Evolutionary conservation across 2,329 filamentous ascomycete genomes (phyloP), one percentile per base, ranked within the genome.

Genomic region (Colletotrichum chrysophilum): DNA sequence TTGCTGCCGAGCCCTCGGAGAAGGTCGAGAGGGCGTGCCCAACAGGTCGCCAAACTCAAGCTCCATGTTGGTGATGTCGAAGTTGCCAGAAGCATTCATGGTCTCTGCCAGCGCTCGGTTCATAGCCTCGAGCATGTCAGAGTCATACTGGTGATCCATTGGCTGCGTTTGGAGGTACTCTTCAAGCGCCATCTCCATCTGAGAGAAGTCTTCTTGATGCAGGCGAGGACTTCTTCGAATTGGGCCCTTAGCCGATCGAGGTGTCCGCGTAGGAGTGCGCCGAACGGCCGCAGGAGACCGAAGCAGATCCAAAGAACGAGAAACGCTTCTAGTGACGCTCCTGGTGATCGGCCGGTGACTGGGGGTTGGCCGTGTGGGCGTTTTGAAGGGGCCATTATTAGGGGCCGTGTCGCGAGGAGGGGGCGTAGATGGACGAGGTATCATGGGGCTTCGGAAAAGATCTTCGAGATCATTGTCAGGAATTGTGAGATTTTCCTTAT

Each of bases 371-470:
- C 89, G 89, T 2, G 91, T 91, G 2, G 92, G 91, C 4, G 92
- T 93, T 82, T 92, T 93, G 82, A 92, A 91, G 3, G 84, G 82
- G 6, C 83, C 85, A 48, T 85, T 84, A 66, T 86, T 87, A 43
- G 86, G 83, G 72, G 87, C 85, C 81, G 88, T 89, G 6, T 82
- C 79, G 56, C 84, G 87, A 6, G 89, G 90, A 75, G 88, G 88
- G 76, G 88, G 91, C 5, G 88, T 92, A 68, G 86, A 92, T 68
- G 84, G 87, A 79, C 88, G 82, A 78, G 81, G 77, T 32, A 78
- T 70, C 71, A 85, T 86, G 77, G 84, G 89, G 80, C 86, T 93
- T 72, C 93, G 92, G 79, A 97, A 96, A 6, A 97, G 88, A 66
- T 90, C 88, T 55, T 91, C 89, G 7, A 94, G 83, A 43, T 90